Base-by-base conservation (phyloP, 768 basidiomycete genomes). In the Phylloporus rhodoxanthus region DNA sequence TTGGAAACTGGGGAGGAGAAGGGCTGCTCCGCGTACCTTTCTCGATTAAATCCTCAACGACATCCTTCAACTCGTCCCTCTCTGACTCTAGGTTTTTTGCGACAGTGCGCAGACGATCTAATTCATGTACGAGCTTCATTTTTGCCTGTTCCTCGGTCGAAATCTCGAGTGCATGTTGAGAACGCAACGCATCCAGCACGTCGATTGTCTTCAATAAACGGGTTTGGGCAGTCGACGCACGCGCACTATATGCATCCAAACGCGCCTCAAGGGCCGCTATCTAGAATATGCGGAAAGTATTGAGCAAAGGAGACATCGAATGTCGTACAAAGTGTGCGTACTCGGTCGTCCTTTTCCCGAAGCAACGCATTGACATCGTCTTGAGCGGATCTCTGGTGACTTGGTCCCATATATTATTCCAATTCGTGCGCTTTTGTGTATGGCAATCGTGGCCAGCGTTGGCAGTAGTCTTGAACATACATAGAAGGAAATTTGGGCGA, bases 21-120 rank as follows among this genome's bases (percentile, higher is more conserved):
- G 25, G 20, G 9, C 10, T 5, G 25, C 29, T 15, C 21, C 17
- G 68, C 77, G 34, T 56, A 83, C 83, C 78, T 78, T 79, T 81
- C 62, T 80, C 72, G n/a, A 80, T 72, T 34, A 84, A 59, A 44
- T 73, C 62, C 43, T 71, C 55, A 1, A 84, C 77, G 6, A 74
- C 77, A 37, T 80, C 77, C 54, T 75, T 70, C 58, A 82, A 57
- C 47, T 80, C 77, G 57, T 82, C 77, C 48, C 64, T 68, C 54
- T 84, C 79, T 2, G 60, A 57, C 60, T 82, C 75, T 5, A 69
- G 61, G 2, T 53, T 53, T 29, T 60, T 65, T 4, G 73, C 65
- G 6, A 65, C 43, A 3, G 57, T 60, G 8, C 58, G 56, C 54
- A 71, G 72, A 8, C 67, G 57, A 32, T 69, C 57, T n/a, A 78